These are phyloP conservation scores for Epichloe gansuensis DNA, from an alignment of 2,329 filamentous ascomycete species.

Conservation along the genomic window DNA sequence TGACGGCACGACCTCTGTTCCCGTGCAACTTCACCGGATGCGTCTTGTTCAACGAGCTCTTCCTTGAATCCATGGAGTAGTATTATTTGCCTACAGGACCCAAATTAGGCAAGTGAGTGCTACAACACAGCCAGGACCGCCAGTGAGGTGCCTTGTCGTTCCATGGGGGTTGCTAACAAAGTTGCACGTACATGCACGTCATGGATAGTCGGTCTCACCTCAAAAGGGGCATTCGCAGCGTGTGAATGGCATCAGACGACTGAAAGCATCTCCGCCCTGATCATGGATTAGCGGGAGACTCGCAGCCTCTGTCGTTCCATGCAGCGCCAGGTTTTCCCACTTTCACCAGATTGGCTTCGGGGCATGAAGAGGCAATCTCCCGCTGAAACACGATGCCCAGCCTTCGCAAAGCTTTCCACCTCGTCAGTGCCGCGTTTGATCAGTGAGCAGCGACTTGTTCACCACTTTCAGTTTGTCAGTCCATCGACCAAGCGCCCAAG, in stretches of 20 bases:
- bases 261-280: too few relatives aligned
- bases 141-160: not conserved
- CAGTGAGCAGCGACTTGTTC: not conserved
- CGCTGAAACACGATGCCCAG: slow-evolving; percentile 16
- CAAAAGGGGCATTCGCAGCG: too few relatives aligned
- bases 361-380: slow-evolving; percentile 15
- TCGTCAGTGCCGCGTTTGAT: not conserved
- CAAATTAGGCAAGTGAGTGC: too few relatives aligned
- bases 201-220: too few relatives aligned
- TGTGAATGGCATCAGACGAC: too few relatives aligned
- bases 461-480: too few relatives aligned
- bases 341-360: not conserved
- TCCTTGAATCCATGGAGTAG: too few relatives aligned
- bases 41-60: too few relatives aligned
- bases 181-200: not conserved
- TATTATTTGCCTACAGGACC: too few relatives aligned
- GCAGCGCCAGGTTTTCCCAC: not conserved
- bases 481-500: too few relatives aligned
- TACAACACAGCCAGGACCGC: not conserved
- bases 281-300: not conserved
- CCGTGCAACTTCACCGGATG: not conserved
- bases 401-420: not conserved
- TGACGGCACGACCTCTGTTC: not conserved
- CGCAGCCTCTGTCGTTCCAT: not conserved
- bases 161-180: not conserved